phyloP scores from a whole-genome alignment of 306 rosid species.

The Inga oerstediana region DNA sequence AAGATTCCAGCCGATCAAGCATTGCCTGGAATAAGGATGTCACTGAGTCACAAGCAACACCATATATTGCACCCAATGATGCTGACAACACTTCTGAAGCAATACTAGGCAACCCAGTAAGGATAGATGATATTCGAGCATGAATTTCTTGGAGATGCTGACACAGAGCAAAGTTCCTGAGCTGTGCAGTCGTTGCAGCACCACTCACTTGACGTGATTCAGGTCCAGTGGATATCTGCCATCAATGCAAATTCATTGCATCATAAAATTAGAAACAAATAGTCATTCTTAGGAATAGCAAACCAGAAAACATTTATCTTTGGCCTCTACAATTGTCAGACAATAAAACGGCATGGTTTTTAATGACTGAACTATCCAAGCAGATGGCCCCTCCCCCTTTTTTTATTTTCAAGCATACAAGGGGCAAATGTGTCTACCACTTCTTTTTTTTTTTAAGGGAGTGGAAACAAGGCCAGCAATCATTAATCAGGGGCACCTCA shows the following conservation, averaged over 20 bases:
- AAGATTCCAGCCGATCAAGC: conserved; percentile 95
- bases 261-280: conserved; percentile 26
- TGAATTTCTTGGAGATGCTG: conserved; percentile 97
- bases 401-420: background rate
- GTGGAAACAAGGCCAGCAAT: background rate
- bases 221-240: conserved; percentile 95
- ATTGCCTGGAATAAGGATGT: conserved; percentile 91
- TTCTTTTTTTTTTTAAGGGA: background rate
- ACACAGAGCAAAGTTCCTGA: conserved; percentile 81
- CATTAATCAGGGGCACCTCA: background rate
- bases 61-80: conserved; percentile 82
- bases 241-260: conserved; percentile 28
- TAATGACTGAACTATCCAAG: background rate
- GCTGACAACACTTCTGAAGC: conserved; percentile 94
- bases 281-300: conserved; percentile 9
- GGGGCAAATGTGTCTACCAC: background rate
- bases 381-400: background rate
- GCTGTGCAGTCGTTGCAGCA: conserved; percentile 92
- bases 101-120: conserved; percentile 78
- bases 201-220: conserved; percentile 94
- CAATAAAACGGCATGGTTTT: background rate
- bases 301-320: background rate
- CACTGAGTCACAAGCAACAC: conserved; percentile 95
- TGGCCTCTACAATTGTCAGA: background rate
- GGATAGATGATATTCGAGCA: conserved; percentile 63